These are phyloP conservation scores for Paragyromitra xinjiangensis DNA, from an alignment of 495 filamentous ascomycete genomes.

Conservation along the genomic window DNA sequence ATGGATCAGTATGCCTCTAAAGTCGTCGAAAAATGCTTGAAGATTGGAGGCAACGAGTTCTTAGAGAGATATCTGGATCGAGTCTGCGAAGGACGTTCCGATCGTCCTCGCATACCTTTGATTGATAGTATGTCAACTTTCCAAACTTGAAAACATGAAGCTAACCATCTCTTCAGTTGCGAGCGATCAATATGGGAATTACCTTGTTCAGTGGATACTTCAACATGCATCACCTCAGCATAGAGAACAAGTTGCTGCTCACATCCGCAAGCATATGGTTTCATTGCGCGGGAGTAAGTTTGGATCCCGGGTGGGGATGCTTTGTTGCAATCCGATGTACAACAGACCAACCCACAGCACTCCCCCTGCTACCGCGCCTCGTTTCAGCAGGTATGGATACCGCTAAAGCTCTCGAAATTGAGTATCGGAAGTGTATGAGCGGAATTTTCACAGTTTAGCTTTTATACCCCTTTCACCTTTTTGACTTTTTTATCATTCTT, in stretches of 20 bases:
- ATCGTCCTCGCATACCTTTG: slow-evolving; percentile 93
- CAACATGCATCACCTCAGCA: slow-evolving; percentile 85
- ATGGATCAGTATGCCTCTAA: slow-evolving; percentile 99
- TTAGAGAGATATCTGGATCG: slow-evolving; percentile 90
- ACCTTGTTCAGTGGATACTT: slow-evolving; percentile 95
- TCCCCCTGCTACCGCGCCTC: slow-evolving; percentile 52
- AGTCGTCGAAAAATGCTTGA: slow-evolving; percentile 98
- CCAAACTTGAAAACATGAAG: neutral
- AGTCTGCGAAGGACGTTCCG: slow-evolving; percentile 87
- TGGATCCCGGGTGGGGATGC: slow-evolving; percentile 96
- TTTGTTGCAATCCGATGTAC: slow-evolving; percentile 85
- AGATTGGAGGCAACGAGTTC: slow-evolving; percentile 92
- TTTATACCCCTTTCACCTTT: slow-evolving; percentile 46
- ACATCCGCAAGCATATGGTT: slow-evolving; percentile 99
- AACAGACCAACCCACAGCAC: slow-evolving; percentile 51
- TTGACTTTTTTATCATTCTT: slow-evolving; percentile 54
- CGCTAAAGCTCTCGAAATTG: slow-evolving; percentile 38
- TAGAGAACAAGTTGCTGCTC: slow-evolving; percentile 88
- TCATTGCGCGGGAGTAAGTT: slow-evolving; percentile 98
- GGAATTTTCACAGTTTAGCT: slow-evolving; percentile 35
- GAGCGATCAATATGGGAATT: slow-evolving; percentile 98
- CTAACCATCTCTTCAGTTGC: slow-evolving; percentile 69
- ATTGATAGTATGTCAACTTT: slow-evolving; percentile 78
- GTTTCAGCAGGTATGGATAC: slow-evolving; percentile 56
- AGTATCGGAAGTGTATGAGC: slow-evolving; percentile 25